phyloP scores from a whole-genome alignment of 805 yeast species.

The Metschnikowia dekortorum region DNA sequence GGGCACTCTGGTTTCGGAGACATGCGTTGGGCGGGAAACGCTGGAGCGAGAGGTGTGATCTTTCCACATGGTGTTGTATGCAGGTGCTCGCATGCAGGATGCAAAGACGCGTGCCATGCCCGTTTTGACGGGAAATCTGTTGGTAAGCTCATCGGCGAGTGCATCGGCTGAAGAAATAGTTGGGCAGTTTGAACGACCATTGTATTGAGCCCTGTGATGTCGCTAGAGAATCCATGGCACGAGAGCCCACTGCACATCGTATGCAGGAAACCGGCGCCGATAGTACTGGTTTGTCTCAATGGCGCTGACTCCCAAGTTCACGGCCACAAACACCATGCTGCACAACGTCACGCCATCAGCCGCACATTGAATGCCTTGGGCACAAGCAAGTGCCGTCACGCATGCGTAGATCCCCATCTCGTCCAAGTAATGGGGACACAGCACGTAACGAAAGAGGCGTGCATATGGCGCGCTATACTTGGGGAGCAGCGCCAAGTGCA shows the following conservation, averaged over 20 bases:
- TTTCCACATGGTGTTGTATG: background rate
- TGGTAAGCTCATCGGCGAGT: no score
- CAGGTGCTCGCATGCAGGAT: background rate
- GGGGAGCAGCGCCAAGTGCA: constrained; percentile 41
- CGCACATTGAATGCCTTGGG: constrained; percentile 12
- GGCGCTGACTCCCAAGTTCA: constrained; percentile 55
- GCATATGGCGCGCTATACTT: constrained; percentile 56
- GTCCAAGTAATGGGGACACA: constrained; percentile 68
- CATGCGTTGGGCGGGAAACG: constrained; percentile 5
- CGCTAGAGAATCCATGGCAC: constrained; percentile 25
- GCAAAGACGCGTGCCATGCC: background rate
- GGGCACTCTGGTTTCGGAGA: constrained; percentile 21
- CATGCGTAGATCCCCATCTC: constrained; percentile 55
- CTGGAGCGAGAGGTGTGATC: background rate
- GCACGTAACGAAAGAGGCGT: constrained; percentile 45
- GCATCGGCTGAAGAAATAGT: no score
- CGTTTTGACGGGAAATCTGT: no score
- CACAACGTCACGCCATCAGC: constrained; percentile 20
- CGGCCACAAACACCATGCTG: constrained; percentile 31
- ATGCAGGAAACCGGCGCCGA: constrained; percentile 24
- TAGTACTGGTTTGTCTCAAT: constrained; percentile 50
- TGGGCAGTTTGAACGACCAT: no score
- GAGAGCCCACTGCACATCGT: constrained; percentile 27
- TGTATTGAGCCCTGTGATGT: no score
- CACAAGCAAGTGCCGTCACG: constrained; percentile 19